Evolutionary conservation across 495 filamentous ascomycete genomes (phyloP), one percentile per base, ranked within the genome.

Genomic region (Tuber calosporum): DNA sequence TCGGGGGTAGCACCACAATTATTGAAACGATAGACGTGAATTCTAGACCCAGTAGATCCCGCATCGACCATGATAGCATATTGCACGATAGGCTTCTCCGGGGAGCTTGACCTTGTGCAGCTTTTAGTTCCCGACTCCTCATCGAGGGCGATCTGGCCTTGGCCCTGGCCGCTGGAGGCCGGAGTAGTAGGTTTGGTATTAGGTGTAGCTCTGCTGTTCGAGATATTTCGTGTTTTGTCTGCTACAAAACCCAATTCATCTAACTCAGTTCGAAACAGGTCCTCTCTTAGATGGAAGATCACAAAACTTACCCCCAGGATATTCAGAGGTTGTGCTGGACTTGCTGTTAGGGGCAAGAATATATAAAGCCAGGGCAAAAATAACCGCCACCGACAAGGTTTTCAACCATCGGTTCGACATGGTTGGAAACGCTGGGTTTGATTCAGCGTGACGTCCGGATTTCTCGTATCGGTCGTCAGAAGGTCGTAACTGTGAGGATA

Each of bases 41-140:
- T 97, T 71, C 95, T 92, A 74, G 95, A 98, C 73, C 95, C 95
- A 58, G 94, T 97, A 84, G 94, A 97, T 72, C 95, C 95, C 48
- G 95, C 95, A 85, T 99, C 95, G 80, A 99, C 93, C 95, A 99
- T 98, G 77, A 97, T 87, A 73, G 93, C 95, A 86, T 97, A 98
- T 81, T 99, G 95, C 74, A 97, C 90, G 76, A 99, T 86, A 38
- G 96, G 96, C 84, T 97, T 99, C 66, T 91, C 89, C 42, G 89
- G 87, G 72, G 93, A 92, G 82, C 86, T 88, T 39, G 94, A 92
- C 81, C 89, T 92, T 68, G 89, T 88, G 86, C 95, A 99, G 84
- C 87, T 90, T 45, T 88, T 84, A 73, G 89, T 91, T 70, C 87
- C 86, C 62, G 86, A 84, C 0, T 88, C 86, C 1, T 87, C 85